Conservation (phyloP, 768 basidiomycete genomes). For the Pleurotus pulmonarius region DNA sequence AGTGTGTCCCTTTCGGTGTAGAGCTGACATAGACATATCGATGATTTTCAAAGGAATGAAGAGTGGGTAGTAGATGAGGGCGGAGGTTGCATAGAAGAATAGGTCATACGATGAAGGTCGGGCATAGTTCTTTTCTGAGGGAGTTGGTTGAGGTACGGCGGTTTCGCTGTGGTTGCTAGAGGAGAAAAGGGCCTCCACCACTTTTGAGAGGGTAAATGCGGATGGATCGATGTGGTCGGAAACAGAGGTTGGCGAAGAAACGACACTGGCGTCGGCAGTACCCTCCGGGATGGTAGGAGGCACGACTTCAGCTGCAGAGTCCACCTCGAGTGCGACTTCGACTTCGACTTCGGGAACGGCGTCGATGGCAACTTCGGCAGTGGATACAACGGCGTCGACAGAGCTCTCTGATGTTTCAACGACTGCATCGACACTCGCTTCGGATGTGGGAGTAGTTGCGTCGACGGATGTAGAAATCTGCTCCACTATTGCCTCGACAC, state of each 20-base stretch:
- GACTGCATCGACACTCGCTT: conserved; percentile 17
- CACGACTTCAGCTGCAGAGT: too few species aligned
- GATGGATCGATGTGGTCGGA: conserved; percentile 45
- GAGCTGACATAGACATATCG: conserved; percentile 14
- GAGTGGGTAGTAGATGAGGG: conserved; percentile 48
- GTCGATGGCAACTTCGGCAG: conserved; percentile 43
- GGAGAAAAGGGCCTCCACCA: conserved; percentile 28
- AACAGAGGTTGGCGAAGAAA: conserved; percentile 18
- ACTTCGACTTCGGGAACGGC: conserved; percentile 35
- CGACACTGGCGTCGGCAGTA: too few species aligned
- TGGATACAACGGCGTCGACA: conserved; percentile 50
- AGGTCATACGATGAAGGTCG: conserved; percentile 38
- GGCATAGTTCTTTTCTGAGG: conserved; percentile 22
- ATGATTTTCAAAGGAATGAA: conserved; percentile 42
- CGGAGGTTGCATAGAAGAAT: conserved; percentile 43
- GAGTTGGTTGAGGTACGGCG: conserved; percentile 14
- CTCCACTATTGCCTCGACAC: conserved; percentile 30
- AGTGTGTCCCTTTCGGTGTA: conserved; percentile 3
- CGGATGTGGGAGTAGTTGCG: conserved; percentile 18
- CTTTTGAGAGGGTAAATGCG: conserved; percentile 22
- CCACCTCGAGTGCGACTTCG: too few species aligned
- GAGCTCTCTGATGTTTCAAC: conserved; percentile 31
- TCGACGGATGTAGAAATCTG: conserved; percentile 25
- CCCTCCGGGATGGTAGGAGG: too few species aligned
- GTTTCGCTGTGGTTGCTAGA: conserved; percentile 11